phyloP scores from a whole-genome alignment of 345 rosid genomes.

The Erysimum cheiranthoides region DNA sequence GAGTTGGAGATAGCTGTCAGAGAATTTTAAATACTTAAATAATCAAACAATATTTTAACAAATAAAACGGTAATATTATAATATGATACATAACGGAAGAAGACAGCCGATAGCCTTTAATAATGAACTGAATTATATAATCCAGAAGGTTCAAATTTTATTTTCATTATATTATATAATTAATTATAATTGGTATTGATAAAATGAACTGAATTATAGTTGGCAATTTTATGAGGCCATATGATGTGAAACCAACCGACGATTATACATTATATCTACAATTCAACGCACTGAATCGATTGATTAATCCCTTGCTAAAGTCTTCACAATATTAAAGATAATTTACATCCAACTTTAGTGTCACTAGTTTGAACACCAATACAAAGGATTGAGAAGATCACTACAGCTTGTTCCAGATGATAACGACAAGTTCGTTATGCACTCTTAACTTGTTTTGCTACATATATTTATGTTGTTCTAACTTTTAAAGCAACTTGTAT shows the following conservation, averaged over 20 bases:
- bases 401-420: not conserved
- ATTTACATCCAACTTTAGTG: not conserved
- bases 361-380: not conserved
- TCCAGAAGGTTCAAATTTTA: not conserved
- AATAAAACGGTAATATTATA: not conserved
- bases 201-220: not conserved
- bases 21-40: not conserved
- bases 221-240: not conserved
- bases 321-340: not conserved
- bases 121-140: no score
- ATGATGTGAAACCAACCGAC: not conserved
- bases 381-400: not conserved
- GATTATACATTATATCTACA: not conserved
- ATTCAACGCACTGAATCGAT: not conserved
- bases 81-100: not conserved
- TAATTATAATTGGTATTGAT: not conserved
- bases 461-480: not conserved
- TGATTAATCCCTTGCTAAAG: not conserved
- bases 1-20: slow-evolving; percentile 42
- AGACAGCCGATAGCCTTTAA: not conserved
- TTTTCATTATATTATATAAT: no score
- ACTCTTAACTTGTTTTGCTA: not conserved
- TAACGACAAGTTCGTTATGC: not conserved
- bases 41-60: not conserved
- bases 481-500: no score